Evolutionary conservation across 179 eudicot genomes (phyloP), one percentile per base, ranked within the genome.

Genomic region (Sideroxylon spinosum): DNA sequence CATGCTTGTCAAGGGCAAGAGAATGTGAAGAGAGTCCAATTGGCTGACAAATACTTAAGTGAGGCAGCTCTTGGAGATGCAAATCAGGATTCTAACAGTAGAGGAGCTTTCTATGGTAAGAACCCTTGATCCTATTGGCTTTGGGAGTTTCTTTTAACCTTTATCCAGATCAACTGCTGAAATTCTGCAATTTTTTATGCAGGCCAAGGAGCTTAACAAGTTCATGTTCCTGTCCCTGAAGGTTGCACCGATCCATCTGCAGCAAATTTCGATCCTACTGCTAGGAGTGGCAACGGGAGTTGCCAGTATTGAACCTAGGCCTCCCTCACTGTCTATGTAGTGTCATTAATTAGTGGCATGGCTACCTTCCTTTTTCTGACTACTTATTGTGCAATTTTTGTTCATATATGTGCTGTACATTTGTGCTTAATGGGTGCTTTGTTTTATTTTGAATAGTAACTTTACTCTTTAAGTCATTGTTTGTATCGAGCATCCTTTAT

Each of bases 241-340:
- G 94, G 97, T 29, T 93, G 97, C 78, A 85, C 91, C 13, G 94
- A 91, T 77, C 97, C 91, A 1, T 32, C 66, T 3, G 98, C 98
- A 0, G 6, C 11, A 5, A 91, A 91, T 80, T 91, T 76, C 12
- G 93, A 91, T 81, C 95, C 93, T 19, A 88, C 91, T 2, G 95
- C 95, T 52, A 91, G 90, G 84, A 89, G 95, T 79, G 93, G 89
- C 56, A 87, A 91, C 85, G 95, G 95, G 32, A 88, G 88, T 87
- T 88, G 91, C 79, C n/a, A 44, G 50, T 91, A 91, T 84, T 50
- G 25, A 63, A 64, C 16, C 28, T 20, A 65, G 53, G 78, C 72
- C 62, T 44, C 28, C 63, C 52, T 48, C 62, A 62, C 9, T 53
- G 65, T 64, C n/a, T 20, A 20, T 26, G 26, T 64, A 64, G 48